These are phyloP conservation scores for Ophiognomonia clavigignenti-juglandacearum DNA, from an alignment of 2,329 filamentous ascomycete genomes.

Conservation along the genomic window DNA sequence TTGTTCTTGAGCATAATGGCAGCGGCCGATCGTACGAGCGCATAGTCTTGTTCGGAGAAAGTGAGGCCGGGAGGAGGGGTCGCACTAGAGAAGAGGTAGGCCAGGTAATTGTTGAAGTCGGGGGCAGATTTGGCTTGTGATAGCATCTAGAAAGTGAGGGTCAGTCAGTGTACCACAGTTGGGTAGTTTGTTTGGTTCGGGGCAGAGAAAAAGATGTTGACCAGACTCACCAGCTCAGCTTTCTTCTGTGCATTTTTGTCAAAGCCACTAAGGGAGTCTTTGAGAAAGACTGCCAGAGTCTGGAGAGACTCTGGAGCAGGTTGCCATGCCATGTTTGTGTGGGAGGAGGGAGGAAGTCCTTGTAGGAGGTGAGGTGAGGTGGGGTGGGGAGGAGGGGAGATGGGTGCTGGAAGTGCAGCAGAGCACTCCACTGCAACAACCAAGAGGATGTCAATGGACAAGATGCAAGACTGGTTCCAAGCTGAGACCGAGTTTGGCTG, in stretches of 20 bases:
- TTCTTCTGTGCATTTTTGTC: conserved; percentile 79
- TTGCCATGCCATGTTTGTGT: conserved; percentile 91
- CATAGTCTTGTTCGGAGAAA: conserved; percentile 58
- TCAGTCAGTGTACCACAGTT: not conserved
- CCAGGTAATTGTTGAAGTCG: conserved; percentile 96
- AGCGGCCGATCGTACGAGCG: conserved; percentile 77
- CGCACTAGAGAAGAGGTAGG: conserved; percentile 77
- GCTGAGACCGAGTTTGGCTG: not conserved
- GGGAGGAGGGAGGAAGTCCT: not conserved
- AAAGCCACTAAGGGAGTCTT: conserved; percentile 84
- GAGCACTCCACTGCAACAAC: conserved; percentile 13
- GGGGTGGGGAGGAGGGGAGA: not conserved
- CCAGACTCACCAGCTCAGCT: conserved; percentile 70
- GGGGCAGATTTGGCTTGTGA: conserved; percentile 80
- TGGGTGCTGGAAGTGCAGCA: conserved; percentile 9
- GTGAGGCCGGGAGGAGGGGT: conserved; percentile 56
- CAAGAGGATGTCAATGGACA: not conserved
- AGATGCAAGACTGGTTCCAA: not conserved
- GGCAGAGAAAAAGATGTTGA: not conserved
- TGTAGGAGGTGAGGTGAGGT: not conserved
- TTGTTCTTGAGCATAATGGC: conserved; percentile 97
- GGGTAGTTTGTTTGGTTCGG: not conserved
- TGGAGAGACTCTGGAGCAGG: conserved; percentile 79
- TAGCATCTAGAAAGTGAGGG: conserved; percentile 69
- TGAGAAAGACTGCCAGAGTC: conserved; percentile 84